A percentile compares a stretch with the other conserved stretches of the same genome.
Conservation (phyloP, 2,329 filamentous ascomycete genomes). For the Lojkania enalia region DNA sequence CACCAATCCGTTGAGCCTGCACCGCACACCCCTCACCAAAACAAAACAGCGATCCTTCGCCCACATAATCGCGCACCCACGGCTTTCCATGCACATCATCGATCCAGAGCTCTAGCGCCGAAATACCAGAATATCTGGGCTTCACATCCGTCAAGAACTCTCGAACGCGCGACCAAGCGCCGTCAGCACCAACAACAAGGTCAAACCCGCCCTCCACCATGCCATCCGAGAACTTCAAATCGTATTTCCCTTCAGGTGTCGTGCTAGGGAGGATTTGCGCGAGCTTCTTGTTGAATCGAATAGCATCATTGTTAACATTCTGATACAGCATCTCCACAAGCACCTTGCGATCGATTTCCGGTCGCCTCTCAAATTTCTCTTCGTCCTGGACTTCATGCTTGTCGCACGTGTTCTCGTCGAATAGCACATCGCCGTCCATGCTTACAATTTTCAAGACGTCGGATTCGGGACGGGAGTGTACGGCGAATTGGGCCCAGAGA, state of each 20-base stretch:
- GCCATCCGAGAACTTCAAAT: conserved; percentile 37
- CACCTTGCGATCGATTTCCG: conserved; percentile 57
- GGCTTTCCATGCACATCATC: conserved; percentile 50
- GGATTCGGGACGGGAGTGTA: conserved; percentile 56
- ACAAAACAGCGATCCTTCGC: conserved; percentile 40
- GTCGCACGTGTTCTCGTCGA: conserved; percentile 30
- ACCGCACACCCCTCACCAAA: conserved; percentile 46
- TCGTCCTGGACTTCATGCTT: conserved; percentile 49
- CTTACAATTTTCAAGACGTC: conserved; percentile 56
- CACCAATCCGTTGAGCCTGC: conserved; percentile 52
- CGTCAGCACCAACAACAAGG: conserved; percentile 55
- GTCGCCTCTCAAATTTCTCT: conserved; percentile 28
- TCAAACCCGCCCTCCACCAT: conserved; percentile 42
- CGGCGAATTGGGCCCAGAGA: conserved; percentile 55
- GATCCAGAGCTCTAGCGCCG: conserved; percentile 49
- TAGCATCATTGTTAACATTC: conserved; percentile 50
- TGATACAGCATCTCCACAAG: conserved; percentile 45
- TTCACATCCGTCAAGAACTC: conserved; percentile 34
- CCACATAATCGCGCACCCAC: conserved; percentile 51
- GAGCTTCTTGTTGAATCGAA: conserved; percentile 36
- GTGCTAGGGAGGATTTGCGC: conserved; percentile 34
- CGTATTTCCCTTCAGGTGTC: conserved; percentile 16
- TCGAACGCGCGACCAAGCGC: conserved; percentile 50
- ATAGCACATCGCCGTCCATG: conserved; percentile 32
- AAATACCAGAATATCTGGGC: conserved; percentile 54